Conservation (phyloP, 345 rosid species). For the Rhizophora apiculata region DNA sequence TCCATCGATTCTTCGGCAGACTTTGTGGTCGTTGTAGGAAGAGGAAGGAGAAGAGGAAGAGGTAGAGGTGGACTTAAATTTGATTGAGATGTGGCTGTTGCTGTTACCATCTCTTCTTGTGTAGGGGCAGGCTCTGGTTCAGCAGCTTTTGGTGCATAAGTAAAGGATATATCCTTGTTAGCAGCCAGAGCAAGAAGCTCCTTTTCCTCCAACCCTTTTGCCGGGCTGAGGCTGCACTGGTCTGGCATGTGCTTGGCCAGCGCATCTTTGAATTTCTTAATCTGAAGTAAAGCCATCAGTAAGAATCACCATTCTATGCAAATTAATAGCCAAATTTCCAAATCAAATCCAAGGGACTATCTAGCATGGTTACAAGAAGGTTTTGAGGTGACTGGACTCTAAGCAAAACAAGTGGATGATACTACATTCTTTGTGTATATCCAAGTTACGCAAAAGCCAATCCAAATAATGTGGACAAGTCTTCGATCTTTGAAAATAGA, state of each 20-base stretch:
- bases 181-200: slow-evolving; percentile 85
- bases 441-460: neutral
- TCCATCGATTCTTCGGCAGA: slow-evolving; percentile 30
- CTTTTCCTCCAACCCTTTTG: slow-evolving; percentile 86
- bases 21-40: slow-evolving; percentile 7
- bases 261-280: slow-evolving; percentile 89
- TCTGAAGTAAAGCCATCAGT: slow-evolving; percentile 36
- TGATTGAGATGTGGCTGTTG: slow-evolving; percentile 21
- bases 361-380: neutral
- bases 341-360: too few species aligned
- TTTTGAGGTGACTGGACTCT: neutral
- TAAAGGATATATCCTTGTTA: slow-evolving; percentile 78
- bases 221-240: slow-evolving; percentile 71
- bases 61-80: slow-evolving; percentile 21
- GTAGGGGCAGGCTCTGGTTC: slow-evolving; percentile 30
- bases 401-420: neutral
- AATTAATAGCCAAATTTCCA: too few species aligned
- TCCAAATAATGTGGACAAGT: neutral
- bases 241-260: slow-evolving; percentile 77
- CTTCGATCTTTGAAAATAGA: neutral
- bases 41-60: slow-evolving; percentile 22
- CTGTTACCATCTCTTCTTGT: slow-evolving; percentile 19
- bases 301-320: neutral
- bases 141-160: slow-evolving; percentile 47
- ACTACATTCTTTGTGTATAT: too few species aligned